Base-by-base conservation (phyloP, 179 eudicot species). In the Silene vulgaris region DNA sequence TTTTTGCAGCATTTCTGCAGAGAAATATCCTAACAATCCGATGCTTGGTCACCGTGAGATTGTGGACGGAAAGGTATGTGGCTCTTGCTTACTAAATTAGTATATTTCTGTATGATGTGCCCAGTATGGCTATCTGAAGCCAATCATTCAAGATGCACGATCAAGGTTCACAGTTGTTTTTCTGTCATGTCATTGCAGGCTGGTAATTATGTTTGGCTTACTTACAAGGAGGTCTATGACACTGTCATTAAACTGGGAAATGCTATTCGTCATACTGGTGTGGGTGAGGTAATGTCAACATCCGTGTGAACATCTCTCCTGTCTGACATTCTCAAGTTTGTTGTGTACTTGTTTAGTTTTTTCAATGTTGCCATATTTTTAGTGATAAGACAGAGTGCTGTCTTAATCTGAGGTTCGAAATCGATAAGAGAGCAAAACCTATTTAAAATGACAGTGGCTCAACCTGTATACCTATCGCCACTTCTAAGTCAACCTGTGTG, bases 31-130 rank as follows among this genome's bases (percentile, higher is more conserved):
- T 66, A 64, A 84, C 70, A 86, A 86, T 79, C 83, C 57, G n/a
- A 95, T 95, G 99, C 99, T 95, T 80, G 99, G 99, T 75, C 84
- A 74, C 54, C 90, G 93, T 72, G 86, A 90, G 80, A 48, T 85
- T 81, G 88, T 85, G 79, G 74, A 89, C 78, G 99, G 97, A 77
- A 87, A 92, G 96, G 99, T 92, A 89, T n/a, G 26, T 17, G 3
- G 30, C 12, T 16, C 8, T 40, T 68, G 72, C 19, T 17, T 37
- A 20, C 72, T 9, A n/a, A 54, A 45, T 30, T 64, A 35, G 54
- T 69, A 66, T 66, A 32, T 45, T 4, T 40, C 20, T 19, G 50
- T 60, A 8, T 45, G 73, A 13, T 30, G 23, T 35, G 11, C 6
- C 13, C 14, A 35, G 11, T 13, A 52, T 64, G 13, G 68, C n/a